Conservation (phyloP, 2,329 filamentous ascomycete species). For the Lachnellula arida region DNA sequence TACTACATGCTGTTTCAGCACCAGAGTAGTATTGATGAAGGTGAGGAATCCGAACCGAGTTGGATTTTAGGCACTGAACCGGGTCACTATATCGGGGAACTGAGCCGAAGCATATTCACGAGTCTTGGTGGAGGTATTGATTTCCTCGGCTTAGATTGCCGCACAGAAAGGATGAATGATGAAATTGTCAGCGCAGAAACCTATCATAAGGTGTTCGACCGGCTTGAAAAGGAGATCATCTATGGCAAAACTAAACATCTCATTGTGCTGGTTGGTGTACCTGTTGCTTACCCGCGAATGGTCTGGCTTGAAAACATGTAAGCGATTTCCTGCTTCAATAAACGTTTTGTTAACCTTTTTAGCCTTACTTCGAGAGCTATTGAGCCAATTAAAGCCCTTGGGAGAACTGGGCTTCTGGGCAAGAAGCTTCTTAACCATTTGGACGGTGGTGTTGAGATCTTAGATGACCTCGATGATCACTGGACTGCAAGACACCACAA, state of each 20-base stretch:
- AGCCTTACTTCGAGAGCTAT: slow-evolving; percentile 79
- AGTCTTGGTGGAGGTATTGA: slow-evolving; percentile 73
- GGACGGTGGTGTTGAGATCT: slow-evolving; percentile 84
- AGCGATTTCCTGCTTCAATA: slow-evolving; percentile 31
- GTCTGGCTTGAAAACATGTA: slow-evolving; percentile 69
- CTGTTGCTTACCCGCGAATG: slow-evolving; percentile 73
- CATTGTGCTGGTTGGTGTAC: slow-evolving; percentile 80
- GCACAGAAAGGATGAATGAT: slow-evolving; percentile 82
- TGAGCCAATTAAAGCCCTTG: slow-evolving; percentile 84
- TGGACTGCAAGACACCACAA: slow-evolving; percentile 98
- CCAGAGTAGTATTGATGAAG: slow-evolving; percentile 79
- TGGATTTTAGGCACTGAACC: slow-evolving; percentile 78
- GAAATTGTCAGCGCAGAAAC: slow-evolving; percentile 76
- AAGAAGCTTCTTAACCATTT: slow-evolving; percentile 77
- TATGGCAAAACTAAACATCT: slow-evolving; percentile 86
- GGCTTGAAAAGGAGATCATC: slow-evolving; percentile 75
- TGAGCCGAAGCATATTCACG: slow-evolving; percentile 82
- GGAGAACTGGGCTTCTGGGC: slow-evolving; percentile 75
- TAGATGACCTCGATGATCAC: slow-evolving; percentile 91
- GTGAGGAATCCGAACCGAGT: slow-evolving; percentile 77
- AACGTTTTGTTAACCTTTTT: slow-evolving; percentile 31
- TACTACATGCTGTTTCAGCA: slow-evolving; percentile 99
- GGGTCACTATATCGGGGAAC: slow-evolving; percentile 86
- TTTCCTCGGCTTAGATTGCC: slow-evolving; percentile 82
- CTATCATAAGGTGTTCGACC: slow-evolving; percentile 81